phyloP scores from a whole-genome alignment of 164 flowering plant species.

The Vitis cinerea region DNA sequence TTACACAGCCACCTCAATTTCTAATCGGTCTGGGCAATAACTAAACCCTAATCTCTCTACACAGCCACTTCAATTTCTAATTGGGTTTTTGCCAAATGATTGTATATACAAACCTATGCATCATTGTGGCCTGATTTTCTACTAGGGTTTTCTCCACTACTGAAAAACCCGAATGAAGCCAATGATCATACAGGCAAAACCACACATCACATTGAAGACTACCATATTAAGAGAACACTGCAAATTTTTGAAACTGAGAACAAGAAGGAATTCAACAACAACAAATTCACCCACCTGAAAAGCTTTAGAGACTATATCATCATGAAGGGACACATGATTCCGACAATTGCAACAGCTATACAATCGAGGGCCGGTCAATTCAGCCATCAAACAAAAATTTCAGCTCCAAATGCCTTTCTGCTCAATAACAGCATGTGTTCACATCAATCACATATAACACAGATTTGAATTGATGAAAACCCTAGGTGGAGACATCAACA shows the following conservation, averaged over 20 bases:
- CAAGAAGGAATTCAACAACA: background rate
- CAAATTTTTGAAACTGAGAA: background rate
- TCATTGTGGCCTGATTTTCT: no score
- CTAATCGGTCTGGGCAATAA: background rate
- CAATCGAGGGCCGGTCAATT: slow-evolving; percentile 55
- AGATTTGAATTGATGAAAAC: no score
- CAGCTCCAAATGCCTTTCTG: slow-evolving; percentile 6
- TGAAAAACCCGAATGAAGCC: background rate
- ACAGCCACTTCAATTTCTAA: background rate
- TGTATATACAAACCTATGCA: no score
- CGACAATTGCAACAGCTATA: slow-evolving; percentile 74
- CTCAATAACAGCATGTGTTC: background rate
- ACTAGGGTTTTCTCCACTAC: no score
- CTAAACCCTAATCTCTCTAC: no score
- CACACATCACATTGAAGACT: background rate
- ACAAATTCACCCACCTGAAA: slow-evolving; percentile 56
- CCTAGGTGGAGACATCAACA: no score
- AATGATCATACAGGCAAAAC: background rate
- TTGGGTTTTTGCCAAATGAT: background rate
- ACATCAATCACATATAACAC: background rate
- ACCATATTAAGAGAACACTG: background rate
- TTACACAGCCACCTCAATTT: background rate
- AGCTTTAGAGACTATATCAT: slow-evolving; percentile 69
- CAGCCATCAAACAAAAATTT: slow-evolving; percentile 45
- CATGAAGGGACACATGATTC: slow-evolving; percentile 72